Evolutionary conservation across 148 eudicot species (phyloP), one percentile per base, ranked within the genome.

Genomic region (Polygonum aviculare): DNA sequence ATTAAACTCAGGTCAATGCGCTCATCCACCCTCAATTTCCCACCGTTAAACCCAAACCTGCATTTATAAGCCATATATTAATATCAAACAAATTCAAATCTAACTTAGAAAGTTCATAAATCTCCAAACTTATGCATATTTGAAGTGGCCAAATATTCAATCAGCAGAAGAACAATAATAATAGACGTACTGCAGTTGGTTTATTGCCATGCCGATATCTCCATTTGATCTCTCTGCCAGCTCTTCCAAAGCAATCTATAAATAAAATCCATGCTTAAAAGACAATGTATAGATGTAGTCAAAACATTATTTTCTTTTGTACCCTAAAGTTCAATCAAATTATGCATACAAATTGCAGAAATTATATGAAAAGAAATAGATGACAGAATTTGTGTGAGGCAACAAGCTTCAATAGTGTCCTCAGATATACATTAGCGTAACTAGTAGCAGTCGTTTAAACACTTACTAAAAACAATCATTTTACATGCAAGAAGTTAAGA

Each of bases 161-260:
- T 35, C 41, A 67, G 41, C 70, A 33, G 71, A 65, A 65, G 71
- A 67, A 16, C 11, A 67, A 67, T 18, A 67, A 67, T 36, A 38
- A 81, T 87, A 62, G 98, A 92, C 77, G 80, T 95, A 95, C 81
- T 95, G 96, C 90, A 95, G 85, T 75, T 92, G 97, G 84, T 95
- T 95, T 69, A 95, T 78, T 74, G 97, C 97, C 97, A 92, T 95
- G 65, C 98, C 96, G 74, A 95, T 90, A 84, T 95, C 98, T 78
- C 98, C 98, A 79, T 90, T 90, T 78, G 90, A 92, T 80, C 96
- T 82, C 75, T 89, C 92, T 19, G 97, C 93, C 82, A 95, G 87
- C 88, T 95, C 98, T 84, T 95, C 97, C 75, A 95, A 83, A 76
- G 98, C 97, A 89, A 92, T 84, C 98, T 95, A 84, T n/a, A n/a